A percentile compares a stretch with the other conserved stretches of the same genome.
Evolutionary conservation across 2,329 filamentous ascomycete species (phyloP).

Genomic region (Aspergillus fumigatiaffinis): DNA sequence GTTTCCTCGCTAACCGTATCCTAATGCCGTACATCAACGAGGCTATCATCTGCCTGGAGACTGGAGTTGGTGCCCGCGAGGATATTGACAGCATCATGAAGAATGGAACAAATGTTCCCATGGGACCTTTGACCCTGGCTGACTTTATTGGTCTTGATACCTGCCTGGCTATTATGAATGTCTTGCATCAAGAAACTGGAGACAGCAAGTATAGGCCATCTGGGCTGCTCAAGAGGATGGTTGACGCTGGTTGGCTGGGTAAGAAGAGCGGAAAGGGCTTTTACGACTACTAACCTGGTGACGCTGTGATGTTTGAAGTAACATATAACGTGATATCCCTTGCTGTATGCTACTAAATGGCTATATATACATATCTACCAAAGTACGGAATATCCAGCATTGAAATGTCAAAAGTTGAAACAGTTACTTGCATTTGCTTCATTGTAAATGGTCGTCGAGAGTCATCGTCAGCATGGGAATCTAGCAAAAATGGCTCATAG

Average conservation of each 20-base stretch:
- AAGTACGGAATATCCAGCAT: not conserved
- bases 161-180: slow-evolving; percentile 94
- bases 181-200: slow-evolving; percentile 83
- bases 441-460: not conserved
- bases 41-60: slow-evolving; percentile 92
- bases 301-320: not conserved
- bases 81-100: slow-evolving; percentile 99
- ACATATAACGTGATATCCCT: not conserved
- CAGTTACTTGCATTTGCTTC: not conserved
- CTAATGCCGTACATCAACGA: slow-evolving; percentile 99
- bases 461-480: not conserved
- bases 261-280: slow-evolving; percentile 98
- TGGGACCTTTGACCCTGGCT: slow-evolving; percentile 89
- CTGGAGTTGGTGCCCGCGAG: slow-evolving; percentile 80
- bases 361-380: not conserved
- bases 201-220: slow-evolving; percentile 94
- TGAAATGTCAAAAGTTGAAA: not conserved
- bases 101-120: slow-evolving; percentile 96
- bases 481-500: not conserved
- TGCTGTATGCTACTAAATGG: not conserved
- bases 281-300: slow-evolving; percentile 67
- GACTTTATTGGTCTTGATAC: slow-evolving; percentile 98
- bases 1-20: slow-evolving; percentile 94
- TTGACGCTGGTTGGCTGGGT: slow-evolving; percentile 93
- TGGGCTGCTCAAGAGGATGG: slow-evolving; percentile 87